Evolutionary conservation across 495 filamentous ascomycete genomes (phyloP).

Genomic region (Trichoderma erinaceum): DNA sequence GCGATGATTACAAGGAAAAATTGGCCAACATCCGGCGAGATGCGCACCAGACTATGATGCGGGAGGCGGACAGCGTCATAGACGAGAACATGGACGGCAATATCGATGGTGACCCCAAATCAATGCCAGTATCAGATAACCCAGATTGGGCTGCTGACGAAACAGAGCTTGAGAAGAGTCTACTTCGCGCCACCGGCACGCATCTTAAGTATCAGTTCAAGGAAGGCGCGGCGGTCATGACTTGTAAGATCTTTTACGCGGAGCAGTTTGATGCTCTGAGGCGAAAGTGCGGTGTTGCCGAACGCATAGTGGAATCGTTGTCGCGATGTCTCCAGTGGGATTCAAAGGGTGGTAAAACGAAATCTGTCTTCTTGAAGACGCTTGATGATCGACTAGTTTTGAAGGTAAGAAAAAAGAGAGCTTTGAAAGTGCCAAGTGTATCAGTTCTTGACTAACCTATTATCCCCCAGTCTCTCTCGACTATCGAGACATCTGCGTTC

Average conservation of each 20-base stretch:
- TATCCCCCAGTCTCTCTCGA: conserved; percentile 57
- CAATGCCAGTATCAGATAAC: conserved; percentile 15
- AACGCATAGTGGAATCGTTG: conserved; percentile 90
- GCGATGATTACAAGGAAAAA: conserved; percentile 76
- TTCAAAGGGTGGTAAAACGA: conserved; percentile 95
- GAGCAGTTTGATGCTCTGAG: conserved; percentile 96
- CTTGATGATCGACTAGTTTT: conserved; percentile 90
- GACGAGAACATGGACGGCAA: conserved; percentile 20
- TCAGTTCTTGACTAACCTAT: background rate
- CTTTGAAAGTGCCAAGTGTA: background rate
- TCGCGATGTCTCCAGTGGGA: conserved; percentile 97
- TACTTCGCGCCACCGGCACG: conserved; percentile 76
- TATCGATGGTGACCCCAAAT: conserved; percentile 18
- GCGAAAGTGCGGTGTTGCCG: conserved; percentile 83
- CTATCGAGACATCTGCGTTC: conserved; percentile 89
- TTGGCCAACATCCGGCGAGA: conserved; percentile 62
- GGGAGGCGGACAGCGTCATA: conserved; percentile 24
- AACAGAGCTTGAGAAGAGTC: conserved; percentile 63
- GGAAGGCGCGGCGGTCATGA: conserved; percentile 85
- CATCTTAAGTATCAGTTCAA: conserved; percentile 93
- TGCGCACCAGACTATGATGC: conserved; percentile 32
- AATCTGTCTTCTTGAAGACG: conserved; percentile 96
- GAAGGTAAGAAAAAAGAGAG: conserved; percentile 39
- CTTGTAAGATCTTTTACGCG: conserved; percentile 96
- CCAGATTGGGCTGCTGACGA: conserved; percentile 31